Evolutionary conservation across 2,329 filamentous ascomycete species (phyloP), one percentile per base, ranked within the genome.

Genomic region (Decorospora gaudefroyi): DNA sequence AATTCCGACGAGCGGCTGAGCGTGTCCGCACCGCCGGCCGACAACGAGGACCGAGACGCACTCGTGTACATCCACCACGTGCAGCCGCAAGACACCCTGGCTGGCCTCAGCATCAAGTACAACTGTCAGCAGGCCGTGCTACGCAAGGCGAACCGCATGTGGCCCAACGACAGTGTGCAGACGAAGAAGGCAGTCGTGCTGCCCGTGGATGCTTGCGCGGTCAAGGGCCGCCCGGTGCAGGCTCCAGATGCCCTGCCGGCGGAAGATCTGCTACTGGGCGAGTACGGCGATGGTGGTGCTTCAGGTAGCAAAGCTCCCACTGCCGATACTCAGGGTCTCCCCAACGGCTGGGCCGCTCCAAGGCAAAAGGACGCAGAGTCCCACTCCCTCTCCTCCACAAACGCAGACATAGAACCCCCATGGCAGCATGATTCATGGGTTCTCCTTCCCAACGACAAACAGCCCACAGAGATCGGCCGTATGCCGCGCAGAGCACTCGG

Each of bases 371-470:
- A 59, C 23, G 60, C 53, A 21, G 62, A 69, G 6, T 66, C 55
- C 25, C 57, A 55, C 13, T 64, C 62, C 5, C 57, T 61, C 13
- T 53, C 63, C 3, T 71, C 72, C 6, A 71, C 64, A 11, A 61
- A 69, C 35, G 69, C 74, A 22, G 81, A 85, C n/a, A 73, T 78
- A 19, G 86, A 88, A 35, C 78, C 74, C 32, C 82, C 83, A 4
- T 96, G 90, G 88, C 86, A 82, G 46, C 90, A 96, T 70, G 89
- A 96, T 46, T 85, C 88, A 31, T 96, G 90, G 90, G 88, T 96
- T 1, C 76, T 86, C 19, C 79, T 96, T 17, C 88, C 92, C 51
- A 86, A 84, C 15, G 80, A 81, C 51, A 74, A 76, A 11, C 78
- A 84, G 16, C 85, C 89, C 1, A 84, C 93, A 16, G 88, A 96